These are phyloP conservation scores for Coemansia sp. DNA, from an alignment of 192 early-diverging fungal genomes.

Conservation along the genomic window DNA sequence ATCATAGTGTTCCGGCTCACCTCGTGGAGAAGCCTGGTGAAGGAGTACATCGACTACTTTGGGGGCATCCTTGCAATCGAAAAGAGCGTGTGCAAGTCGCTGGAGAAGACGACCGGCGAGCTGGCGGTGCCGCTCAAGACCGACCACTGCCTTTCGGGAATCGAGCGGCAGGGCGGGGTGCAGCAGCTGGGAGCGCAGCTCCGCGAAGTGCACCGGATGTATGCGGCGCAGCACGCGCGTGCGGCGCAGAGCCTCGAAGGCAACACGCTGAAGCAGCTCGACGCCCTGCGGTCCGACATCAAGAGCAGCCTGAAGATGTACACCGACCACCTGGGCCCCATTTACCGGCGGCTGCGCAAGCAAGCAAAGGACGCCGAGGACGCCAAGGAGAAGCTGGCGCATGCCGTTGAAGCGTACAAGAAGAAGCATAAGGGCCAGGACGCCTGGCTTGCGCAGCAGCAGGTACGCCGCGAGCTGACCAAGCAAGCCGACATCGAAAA, in stretches of 20 bases:
- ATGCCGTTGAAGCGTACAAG: conserved; percentile 41
- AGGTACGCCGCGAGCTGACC: conserved; percentile 41
- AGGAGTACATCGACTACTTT: conserved; percentile 32
- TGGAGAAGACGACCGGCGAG: conserved; percentile 37
- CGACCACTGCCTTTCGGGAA: conserved; percentile 35
- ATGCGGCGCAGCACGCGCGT: conserved; percentile 24
- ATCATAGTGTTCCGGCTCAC: conserved; percentile 32
- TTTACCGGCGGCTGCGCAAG: conserved; percentile 43
- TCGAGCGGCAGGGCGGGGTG: conserved; percentile 31
- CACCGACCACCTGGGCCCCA: conserved; percentile 38
- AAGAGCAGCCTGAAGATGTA: conserved; percentile 45
- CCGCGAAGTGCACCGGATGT: conserved; percentile 36
- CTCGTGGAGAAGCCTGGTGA: conserved; percentile 38
- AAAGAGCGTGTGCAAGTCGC: conserved; percentile 24
- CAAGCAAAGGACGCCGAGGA: conserved; percentile 46
- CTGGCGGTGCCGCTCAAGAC: conserved; percentile 33
- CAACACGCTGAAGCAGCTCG: conserved; percentile 31
- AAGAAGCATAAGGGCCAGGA: conserved; percentile 28
- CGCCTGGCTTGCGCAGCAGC: conserved; percentile 45
- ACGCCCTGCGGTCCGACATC: conserved; percentile 30
- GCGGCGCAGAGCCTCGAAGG: conserved; percentile 27
- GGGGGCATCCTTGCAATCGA: conserved; percentile 25
- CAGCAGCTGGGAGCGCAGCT: conserved; percentile 33
- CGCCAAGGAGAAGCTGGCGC: conserved; percentile 39
- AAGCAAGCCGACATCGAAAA: conserved; percentile 46